Evolutionary conservation across 768 basidiomycete genomes (phyloP).

Genomic region (Auricularia heimuer): DNA sequence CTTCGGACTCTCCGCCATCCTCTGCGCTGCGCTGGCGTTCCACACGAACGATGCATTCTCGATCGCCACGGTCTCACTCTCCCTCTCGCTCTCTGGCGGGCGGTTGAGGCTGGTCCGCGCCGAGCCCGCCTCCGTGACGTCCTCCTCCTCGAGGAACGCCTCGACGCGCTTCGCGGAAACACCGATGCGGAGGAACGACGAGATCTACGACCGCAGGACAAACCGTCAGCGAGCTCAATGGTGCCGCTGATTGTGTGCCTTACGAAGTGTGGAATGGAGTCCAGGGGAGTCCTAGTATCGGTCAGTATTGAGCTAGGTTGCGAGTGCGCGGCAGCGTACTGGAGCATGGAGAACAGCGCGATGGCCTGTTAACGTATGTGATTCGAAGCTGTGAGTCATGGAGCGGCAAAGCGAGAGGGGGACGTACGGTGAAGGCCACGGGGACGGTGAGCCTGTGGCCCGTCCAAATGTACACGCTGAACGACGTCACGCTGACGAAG

Average conservation of each 20-base stretch:
- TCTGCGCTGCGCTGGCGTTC: slow-evolving; percentile 19
- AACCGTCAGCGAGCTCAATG: neutral
- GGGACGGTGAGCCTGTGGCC: slow-evolving; percentile 69
- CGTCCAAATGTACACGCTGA: slow-evolving; percentile 60
- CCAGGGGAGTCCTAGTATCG: slow-evolving; percentile 26
- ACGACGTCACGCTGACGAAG: slow-evolving; percentile 69
- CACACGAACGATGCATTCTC: slow-evolving; percentile 51
- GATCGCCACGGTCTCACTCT: slow-evolving; percentile 42
- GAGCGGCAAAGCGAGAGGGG: neutral
- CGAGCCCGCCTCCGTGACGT: slow-evolving; percentile 42
- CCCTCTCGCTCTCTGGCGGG: slow-evolving; percentile 11
- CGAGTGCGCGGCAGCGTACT: no score
- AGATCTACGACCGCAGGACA: neutral
- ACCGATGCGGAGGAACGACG: slow-evolving; percentile 33
- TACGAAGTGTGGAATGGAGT: slow-evolving; percentile 73
- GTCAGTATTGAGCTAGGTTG: neutral
- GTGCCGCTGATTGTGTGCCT: slow-evolving; percentile 46
- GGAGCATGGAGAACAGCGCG: slow-evolving; percentile 77
- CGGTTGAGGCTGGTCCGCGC: slow-evolving; percentile 31
- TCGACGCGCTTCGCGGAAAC: slow-evolving; percentile 62
- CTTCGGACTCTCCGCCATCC: no score
- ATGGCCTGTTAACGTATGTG: slow-evolving; percentile 41
- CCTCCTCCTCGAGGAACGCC: slow-evolving; percentile 58
- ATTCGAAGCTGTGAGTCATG: neutral
- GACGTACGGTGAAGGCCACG: slow-evolving; percentile 67